A percentile compares a stretch with the other conserved stretches of the same genome.
phyloP scores from a whole-genome alignment of 257 asterid genomes.

The Solanum megistacrolobum region DNA sequence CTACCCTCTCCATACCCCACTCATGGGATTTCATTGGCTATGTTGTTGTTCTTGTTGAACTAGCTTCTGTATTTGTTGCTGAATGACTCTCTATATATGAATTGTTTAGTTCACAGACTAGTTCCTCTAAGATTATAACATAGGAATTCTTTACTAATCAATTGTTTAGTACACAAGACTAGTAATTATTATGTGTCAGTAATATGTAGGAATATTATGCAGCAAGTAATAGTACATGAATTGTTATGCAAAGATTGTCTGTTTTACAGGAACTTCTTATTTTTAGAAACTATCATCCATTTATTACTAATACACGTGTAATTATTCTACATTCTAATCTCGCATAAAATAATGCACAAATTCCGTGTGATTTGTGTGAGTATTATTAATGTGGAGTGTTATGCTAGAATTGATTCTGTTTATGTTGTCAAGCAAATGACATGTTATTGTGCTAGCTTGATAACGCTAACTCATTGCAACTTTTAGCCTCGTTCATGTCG shows the following conservation, averaged over 20 bases:
- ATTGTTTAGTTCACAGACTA: background rate
- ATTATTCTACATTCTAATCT: background rate
- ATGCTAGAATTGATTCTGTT: background rate
- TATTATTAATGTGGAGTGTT: background rate
- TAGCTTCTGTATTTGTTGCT: background rate
- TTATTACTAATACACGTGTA: background rate
- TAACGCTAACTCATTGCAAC: too few species aligned
- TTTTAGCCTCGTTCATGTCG: background rate
- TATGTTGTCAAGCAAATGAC: background rate
- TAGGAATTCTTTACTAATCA: background rate
- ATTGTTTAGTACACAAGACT: background rate
- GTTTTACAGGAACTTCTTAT: background rate
- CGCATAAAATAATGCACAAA: background rate
- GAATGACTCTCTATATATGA: background rate
- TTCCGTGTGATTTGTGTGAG: background rate
- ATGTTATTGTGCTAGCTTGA: background rate
- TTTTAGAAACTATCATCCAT: background rate
- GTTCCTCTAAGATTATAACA: background rate
- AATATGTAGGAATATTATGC: background rate
- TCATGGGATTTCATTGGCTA: background rate
- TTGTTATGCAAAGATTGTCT: background rate
- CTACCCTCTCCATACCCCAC: background rate
- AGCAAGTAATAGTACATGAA: background rate
- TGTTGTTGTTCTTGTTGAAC: background rate
- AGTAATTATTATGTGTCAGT: background rate